Conservation (phyloP, 2,329 filamentous ascomycete genomes). For the Pseudocercospora ulei region DNA sequence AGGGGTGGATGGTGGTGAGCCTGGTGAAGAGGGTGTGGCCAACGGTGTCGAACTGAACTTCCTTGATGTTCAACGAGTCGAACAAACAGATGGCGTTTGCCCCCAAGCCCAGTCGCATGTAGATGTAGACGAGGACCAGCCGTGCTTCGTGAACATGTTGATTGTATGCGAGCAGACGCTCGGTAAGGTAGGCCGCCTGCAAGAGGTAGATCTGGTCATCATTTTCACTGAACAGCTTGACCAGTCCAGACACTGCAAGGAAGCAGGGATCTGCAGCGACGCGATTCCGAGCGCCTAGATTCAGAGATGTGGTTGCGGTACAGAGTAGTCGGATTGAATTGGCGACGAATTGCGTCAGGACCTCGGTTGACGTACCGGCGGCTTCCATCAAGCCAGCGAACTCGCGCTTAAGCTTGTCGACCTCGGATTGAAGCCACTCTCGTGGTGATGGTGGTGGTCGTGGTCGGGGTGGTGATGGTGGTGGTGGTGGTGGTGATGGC, state of each 20-base stretch:
- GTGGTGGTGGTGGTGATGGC: too few relatives aligned
- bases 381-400: constrained; percentile 20
- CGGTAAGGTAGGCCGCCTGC: constrained; percentile 29
- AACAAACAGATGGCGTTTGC: constrained; percentile 29
- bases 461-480: too few relatives aligned
- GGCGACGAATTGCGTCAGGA: constrained; percentile 22
- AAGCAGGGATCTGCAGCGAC: constrained; percentile 29
- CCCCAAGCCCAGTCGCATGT: constrained; percentile 32
- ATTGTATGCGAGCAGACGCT: constrained; percentile 26
- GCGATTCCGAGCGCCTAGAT: constrained; percentile 18
- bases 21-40: constrained; percentile 32
- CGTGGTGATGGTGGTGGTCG: constrained; percentile 14
- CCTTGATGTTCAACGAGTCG: constrained; percentile 32
- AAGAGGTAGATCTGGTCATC: constrained; percentile 24
- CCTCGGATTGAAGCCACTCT: constrained; percentile 23
- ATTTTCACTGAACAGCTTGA: constrained; percentile 24
- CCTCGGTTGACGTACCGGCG: constrained; percentile 12
- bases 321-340: constrained; percentile 27
- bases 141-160: constrained; percentile 31
- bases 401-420: constrained; percentile 23
- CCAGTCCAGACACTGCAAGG: constrained; percentile 30
- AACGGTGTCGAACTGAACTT: constrained; percentile 34
- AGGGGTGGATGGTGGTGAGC: constrained; percentile 30
- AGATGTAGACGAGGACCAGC: constrained; percentile 32
- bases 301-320: constrained; percentile 16